Base-by-base conservation (phyloP, 2,329 filamentous ascomycete genomes). In the Exophiala dermatitidis region DNA sequence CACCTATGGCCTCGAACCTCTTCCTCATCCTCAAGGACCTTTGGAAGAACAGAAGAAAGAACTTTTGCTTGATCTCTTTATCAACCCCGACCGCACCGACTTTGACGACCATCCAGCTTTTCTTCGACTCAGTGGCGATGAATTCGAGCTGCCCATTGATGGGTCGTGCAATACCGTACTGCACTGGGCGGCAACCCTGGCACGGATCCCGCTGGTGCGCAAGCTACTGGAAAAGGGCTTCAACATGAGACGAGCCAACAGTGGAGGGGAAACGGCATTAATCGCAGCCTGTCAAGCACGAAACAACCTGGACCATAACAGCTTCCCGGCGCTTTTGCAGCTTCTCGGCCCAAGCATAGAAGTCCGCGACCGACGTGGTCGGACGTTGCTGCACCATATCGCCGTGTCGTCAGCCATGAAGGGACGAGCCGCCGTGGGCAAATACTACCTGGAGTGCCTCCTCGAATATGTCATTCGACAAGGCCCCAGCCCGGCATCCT, bases 401-500 rank as follows among this genome's bases (percentile, higher is more conserved):
- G 90, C 93, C 3, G 83, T 97, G 33, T 94, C 93, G 10, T 96
- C 90, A 57, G 93, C 90, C 4, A 93, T 97, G 64, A 95, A 95
- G 67, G 91, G 91, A 4, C 83, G 93, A 46, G 90, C 88, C 53
- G 84, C 88, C 40, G 91, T 93, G 26, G 95, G 90, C 67, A 88
- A 91, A 60, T 96, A 97, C 68, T 98, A 98, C 64, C 81, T 98
- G 1, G 93, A 98, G 71, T 91, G 89, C 30, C 77, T 98, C 7
- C 77, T 98, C 0, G 91, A 96, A 66, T 97, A 94, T 75, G 86
- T 97, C 8, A 90, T 97, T 2, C 84, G 90, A 34, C 89, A 94
- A 67, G 86, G 86, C 3, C 85, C 84, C 52, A 77, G 76, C 3
- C 77, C 77, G 4, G 76, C 80, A 37, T 50, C 52, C 34, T 7